Percentiles rank a stretch among this genome's conserved stretches.
These are phyloP conservation scores for Miscanthus sacchariflorus DNA, from an alignment of 202 grass and related monocot species.

Conservation along the genomic window DNA sequence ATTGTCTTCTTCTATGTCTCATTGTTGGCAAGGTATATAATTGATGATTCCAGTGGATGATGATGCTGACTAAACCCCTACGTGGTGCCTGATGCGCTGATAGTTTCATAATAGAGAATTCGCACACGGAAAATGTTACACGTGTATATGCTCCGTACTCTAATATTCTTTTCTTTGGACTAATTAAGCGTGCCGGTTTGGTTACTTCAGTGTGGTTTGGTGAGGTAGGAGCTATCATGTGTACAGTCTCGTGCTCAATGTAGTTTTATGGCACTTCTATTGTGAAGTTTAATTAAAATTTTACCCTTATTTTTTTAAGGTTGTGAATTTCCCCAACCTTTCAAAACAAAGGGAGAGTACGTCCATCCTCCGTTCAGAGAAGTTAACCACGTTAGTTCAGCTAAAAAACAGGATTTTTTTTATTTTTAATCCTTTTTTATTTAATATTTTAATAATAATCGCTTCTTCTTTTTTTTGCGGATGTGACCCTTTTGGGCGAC, in stretches of 20 bases:
- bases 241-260: not conserved
- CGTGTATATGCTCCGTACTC: not conserved
- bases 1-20: not conserved
- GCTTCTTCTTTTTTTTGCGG: too few relatives aligned
- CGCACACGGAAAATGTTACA: not conserved
- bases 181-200: not conserved
- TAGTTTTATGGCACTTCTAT: not conserved
- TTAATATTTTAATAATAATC: too few relatives aligned
- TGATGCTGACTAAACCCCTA: not conserved
- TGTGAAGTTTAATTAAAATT: not conserved
- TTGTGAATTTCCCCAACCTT: too few relatives aligned
- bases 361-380: too few relatives aligned
- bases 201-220: not conserved
- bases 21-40: not conserved
- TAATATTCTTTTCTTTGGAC: not conserved
- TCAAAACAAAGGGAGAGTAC: too few relatives aligned
- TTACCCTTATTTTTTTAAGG: too few relatives aligned
- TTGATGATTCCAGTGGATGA: not conserved
- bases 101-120: not conserved
- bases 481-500: too few relatives aligned
- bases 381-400: too few relatives aligned
- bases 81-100: not conserved
- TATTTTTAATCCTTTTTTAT: too few relatives aligned
- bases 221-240: not conserved
- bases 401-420: too few relatives aligned